Conservation (phyloP, 768 basidiomycete genomes). For the Coprinopsis sp. region DNA sequence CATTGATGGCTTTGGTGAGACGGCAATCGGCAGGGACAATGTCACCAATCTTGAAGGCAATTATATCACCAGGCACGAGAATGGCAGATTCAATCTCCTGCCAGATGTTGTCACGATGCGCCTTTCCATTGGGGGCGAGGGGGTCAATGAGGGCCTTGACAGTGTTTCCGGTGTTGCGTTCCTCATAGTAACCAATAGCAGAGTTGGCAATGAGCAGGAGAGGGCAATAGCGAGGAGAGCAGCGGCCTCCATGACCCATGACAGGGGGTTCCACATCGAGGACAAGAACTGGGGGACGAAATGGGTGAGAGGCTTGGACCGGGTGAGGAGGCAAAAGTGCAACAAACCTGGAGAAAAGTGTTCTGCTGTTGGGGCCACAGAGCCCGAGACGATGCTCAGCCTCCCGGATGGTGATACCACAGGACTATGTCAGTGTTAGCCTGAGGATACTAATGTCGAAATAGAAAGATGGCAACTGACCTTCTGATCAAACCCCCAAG, state of each 20-base stretch:
- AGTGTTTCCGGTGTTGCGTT: constrained; percentile 94
- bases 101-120: constrained; percentile 84
- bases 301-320: constrained; percentile 4
- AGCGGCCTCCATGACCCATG: constrained; percentile 99
- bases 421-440: no score
- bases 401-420: constrained; percentile 78
- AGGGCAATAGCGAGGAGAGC: constrained; percentile 92
- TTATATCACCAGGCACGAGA: constrained; percentile 93
- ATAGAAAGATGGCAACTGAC: no score
- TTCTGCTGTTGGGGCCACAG: constrained; percentile 96
- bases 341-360: constrained; percentile 73
- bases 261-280: constrained; percentile 99
- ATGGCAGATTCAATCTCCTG: constrained; percentile 84
- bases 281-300: constrained; percentile 57
- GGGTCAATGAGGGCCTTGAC: constrained; percentile 99
- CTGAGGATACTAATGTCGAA: no score
- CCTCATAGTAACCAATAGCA: constrained; percentile 96
- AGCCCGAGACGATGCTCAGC: constrained; percentile 82
- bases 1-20: constrained; percentile 94
- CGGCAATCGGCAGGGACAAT: constrained; percentile 98
- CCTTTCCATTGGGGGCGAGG: constrained; percentile 96
- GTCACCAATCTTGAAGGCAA: constrained; percentile 98
- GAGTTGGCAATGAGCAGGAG: constrained; percentile 92
- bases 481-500: no score
- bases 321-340: background rate